These are phyloP conservation scores for Trichoderma sp. DNA, from an alignment of 2,329 filamentous ascomycete species.

Conservation along the genomic window DNA sequence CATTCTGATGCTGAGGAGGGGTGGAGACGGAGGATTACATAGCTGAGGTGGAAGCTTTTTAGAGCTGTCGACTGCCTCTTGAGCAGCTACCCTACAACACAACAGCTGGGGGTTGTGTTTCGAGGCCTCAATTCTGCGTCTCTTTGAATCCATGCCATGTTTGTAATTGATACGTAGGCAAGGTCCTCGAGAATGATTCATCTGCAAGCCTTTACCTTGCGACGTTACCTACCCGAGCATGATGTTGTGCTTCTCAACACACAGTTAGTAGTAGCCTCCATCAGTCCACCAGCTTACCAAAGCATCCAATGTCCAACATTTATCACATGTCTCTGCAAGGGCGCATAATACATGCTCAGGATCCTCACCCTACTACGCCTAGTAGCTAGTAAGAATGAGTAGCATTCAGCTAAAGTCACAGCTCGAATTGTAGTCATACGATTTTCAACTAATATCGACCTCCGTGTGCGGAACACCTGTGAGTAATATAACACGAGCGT, in stretches of 20 bases:
- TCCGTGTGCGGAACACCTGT: conserved; percentile 1
- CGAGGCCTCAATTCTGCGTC: too few relatives aligned
- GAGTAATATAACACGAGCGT: background rate
- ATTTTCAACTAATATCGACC: background rate
- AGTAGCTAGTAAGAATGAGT: too few relatives aligned
- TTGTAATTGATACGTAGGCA: too few relatives aligned
- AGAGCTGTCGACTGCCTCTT: too few relatives aligned
- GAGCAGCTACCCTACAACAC: too few relatives aligned
- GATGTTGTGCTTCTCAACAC: too few relatives aligned
- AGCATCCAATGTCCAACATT: background rate
- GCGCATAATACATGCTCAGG: background rate
- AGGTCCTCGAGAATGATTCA: too few relatives aligned
- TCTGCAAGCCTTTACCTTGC: too few relatives aligned
- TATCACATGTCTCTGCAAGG: background rate
- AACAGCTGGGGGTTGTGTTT: too few relatives aligned
- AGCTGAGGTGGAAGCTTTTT: background rate
- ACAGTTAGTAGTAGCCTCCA: background rate
- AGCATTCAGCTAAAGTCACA: background rate
- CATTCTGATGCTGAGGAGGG: background rate
- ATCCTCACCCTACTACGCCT: background rate
- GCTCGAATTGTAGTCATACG: background rate
- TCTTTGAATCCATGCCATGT: too few relatives aligned
- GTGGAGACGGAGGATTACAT: conserved; percentile 14
- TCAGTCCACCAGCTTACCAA: background rate
- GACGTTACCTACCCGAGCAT: too few relatives aligned